Evolutionary conservation across 768 basidiomycete genomes (phyloP), one percentile per base, ranked within the genome.

Genomic region (Phylloporus scabripes): DNA sequence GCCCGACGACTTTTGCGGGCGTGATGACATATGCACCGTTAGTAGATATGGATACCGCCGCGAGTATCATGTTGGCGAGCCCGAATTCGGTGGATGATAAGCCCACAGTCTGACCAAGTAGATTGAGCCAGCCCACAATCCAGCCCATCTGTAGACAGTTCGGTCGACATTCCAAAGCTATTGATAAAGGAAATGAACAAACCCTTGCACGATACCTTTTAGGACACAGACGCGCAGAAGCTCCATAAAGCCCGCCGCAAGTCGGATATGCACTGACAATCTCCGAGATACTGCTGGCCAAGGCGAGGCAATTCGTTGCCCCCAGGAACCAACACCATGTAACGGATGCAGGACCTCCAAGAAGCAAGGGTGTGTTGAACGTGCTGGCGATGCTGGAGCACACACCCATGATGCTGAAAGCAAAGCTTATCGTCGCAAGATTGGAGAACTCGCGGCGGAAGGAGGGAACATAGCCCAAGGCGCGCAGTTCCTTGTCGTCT

Each of bases 211-310:
- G 79, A 59, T 85, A 75, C 48, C 65, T 75, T 54, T 71, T 75
- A 0, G 86, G 87, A 5, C 81, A 80, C 8, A 87, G 69, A 59
- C 81, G 80, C n/a, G 85, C 85, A 23, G 86, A 87, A 3, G 87
- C 87, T n/a, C 85, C 86, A 56, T 88, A 88, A 3, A 64, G 43
- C 8, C 56, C 64, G 6, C 62, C 63, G 14, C 63, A 64, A 8
- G 63, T 67, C 34, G 64, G 64, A 54, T 61, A 65, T 2, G 66
- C 64, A 5, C 65, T 67, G 52, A 60, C 65, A 8, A 67, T 32
- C 49, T 67, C 66, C 3, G 66, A 29, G 21, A 67, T 56, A 11
- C 67, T 68, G 33, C 62, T 57, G 14, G 63, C 60, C 7, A 70
- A 46, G 6, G 67, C 53, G n/a, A 64, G 24, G 41, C 65, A 66